A percentile compares a stretch with the other conserved stretches of the same genome.
phyloP scores from a whole-genome alignment of 1,139 yeast genomes.

The Geotrichum restrictum region DNA sequence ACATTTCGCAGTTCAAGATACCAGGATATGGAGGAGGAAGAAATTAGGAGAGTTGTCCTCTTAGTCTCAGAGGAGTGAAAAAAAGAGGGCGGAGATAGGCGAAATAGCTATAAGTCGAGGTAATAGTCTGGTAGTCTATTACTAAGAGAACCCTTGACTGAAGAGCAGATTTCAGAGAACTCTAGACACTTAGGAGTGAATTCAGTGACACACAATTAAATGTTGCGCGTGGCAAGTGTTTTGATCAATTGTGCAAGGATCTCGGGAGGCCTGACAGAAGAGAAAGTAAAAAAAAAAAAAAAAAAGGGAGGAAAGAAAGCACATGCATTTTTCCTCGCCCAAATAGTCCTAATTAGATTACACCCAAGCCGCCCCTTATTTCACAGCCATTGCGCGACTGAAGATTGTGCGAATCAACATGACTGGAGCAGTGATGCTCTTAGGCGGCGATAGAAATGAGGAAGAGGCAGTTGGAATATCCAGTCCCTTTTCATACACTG shows the following conservation, averaged over 20 bases:
- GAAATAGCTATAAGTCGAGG: too few relatives aligned
- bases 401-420: background rate
- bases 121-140: too few relatives aligned
- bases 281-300: background rate
- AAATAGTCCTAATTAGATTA: too few relatives aligned
- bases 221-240: too few relatives aligned
- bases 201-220: too few relatives aligned
- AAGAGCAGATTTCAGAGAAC: too few relatives aligned
- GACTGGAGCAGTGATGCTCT: background rate
- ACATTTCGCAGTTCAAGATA: background rate
- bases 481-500: conserved; percentile 4
- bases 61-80: too few relatives aligned
- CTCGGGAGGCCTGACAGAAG: background rate
- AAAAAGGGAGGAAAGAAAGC: background rate
- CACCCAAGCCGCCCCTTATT: background rate
- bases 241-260: background rate
- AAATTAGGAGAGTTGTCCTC: too few relatives aligned
- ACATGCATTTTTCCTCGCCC: background rate
- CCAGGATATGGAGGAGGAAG: background rate
- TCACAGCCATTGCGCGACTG: too few relatives aligned
- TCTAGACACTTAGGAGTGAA: too few relatives aligned
- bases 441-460: background rate
- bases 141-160: too few relatives aligned
- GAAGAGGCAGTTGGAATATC: conserved; percentile 9
- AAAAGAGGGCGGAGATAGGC: too few relatives aligned